Evolutionary conservation across 164 flowering plant genomes (phyloP), one percentile per base, ranked within the genome.

Genomic region (Santalum album): DNA sequence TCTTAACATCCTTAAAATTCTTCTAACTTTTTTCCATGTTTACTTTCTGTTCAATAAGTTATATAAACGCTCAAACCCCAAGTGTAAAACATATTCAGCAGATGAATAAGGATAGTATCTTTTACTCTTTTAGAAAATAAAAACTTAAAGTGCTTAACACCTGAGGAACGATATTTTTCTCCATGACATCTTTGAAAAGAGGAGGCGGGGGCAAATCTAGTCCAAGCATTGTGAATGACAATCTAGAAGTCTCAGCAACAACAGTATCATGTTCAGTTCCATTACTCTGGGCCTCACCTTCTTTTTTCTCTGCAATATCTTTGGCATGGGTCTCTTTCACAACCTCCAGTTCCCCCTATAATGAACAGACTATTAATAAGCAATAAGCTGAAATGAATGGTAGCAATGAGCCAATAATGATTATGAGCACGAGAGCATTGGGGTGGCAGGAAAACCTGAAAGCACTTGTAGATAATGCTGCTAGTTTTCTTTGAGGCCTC

Each of bases 171-270:
- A 92, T 92, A 61, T 90, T 92, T 67, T 92, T 90, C 76, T 90
- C 99, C 96, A 90, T 87, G 50, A 82, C 86, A 68, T 94, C 97
- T 70, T 82, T 74, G 65, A 94, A 94, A 39, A 90, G 87, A 12
- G 96, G 99, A 21, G 99, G 97, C 11, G 97, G 95, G 1, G 97
- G 99, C 71, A 94, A 79, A 78, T 94, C 99, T 55, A 94, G 75
- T 22, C 95, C 99, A 68, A 94, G 90, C 96, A 94, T 94, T 64
- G 90, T 66, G 70, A 94, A 90, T 12, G 95, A 92, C 99, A 90
- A 90, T 65, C 71, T 79, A 52, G 65, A 76, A 47, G 81, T 76
- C 61, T 89, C 95, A 36, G 36, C 54, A 16, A 62, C 54, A 61
- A 70, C 58, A 51, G 63, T 66, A 57, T 22, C 24, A 49, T 26